Conservation (phyloP, 1,284 basidiomycete genomes). For the Puccinia coronata region DNA sequence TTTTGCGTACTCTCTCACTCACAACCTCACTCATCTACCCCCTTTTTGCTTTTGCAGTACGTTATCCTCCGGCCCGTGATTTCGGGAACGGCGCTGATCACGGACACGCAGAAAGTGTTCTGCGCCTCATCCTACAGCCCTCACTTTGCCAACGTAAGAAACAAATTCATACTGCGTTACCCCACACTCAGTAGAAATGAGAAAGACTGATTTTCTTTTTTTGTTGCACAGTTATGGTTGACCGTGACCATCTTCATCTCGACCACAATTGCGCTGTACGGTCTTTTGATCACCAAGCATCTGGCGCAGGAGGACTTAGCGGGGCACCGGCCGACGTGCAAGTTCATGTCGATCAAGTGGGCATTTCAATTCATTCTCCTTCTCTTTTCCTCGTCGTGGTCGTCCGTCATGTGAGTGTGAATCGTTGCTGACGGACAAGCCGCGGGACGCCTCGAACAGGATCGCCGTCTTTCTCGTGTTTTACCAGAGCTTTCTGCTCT, state of each 20-base stretch:
- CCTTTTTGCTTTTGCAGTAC: constrained; percentile 18
- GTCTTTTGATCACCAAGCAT: constrained; percentile 68
- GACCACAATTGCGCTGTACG: constrained; percentile 59
- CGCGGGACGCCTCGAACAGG: constrained; percentile 38
- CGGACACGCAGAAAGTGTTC: constrained; percentile 51
- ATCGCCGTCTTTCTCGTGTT: constrained; percentile 72
- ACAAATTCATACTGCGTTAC: too few relatives aligned
- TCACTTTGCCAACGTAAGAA: constrained; percentile 52
- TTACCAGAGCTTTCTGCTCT: constrained; percentile 57
- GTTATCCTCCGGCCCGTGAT: constrained; percentile 52
- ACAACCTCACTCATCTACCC: background rate
- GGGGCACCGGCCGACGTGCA: constrained; percentile 74
- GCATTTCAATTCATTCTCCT: too few relatives aligned
- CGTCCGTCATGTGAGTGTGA: background rate
- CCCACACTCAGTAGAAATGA: constrained; percentile 30
- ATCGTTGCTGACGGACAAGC: background rate
- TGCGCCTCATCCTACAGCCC: constrained; percentile 51
- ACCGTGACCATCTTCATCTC: constrained; percentile 32
- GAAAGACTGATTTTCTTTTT: constrained; percentile 5
- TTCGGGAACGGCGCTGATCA: constrained; percentile 51
- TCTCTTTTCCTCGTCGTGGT: constrained; percentile 66
- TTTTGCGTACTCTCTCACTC: background rate
- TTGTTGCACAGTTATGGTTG: constrained; percentile 24
- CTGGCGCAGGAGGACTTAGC: constrained; percentile 72
- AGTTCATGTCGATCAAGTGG: constrained; percentile 68